Base-by-base conservation (phyloP, 768 basidiomycete genomes). In the Mycena olivaceomarginata region DNA sequence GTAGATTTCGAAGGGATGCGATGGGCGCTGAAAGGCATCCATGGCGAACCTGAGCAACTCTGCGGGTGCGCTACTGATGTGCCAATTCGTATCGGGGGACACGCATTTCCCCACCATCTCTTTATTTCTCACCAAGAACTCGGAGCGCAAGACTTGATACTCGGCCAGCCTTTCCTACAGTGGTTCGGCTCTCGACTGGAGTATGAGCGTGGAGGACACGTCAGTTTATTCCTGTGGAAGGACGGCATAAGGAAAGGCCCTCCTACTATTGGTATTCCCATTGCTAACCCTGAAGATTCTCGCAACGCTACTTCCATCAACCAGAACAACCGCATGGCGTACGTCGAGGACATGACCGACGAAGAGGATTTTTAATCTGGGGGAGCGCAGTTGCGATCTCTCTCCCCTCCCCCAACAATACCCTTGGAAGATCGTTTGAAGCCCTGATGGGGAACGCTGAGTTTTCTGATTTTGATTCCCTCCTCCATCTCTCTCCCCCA, bases 361-460 rank as follows among this genome's bases (percentile, higher is more conserved):
- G 65, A 59, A 4, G 51, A 77, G 72, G 69, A 67, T 77, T 77
- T 74, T 74, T 63, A n/a, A 41, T 37, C 12, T 59, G 12, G 48
- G 76, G n/a, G n/a, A n/a, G n/a, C n/a, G n/a, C n/a, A n/a, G n/a
- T n/a, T n/a, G n/a, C n/a, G n/a, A n/a, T n/a, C n/a, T n/a, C n/a
- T n/a, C n/a, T n/a, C n/a, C n/a, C n/a, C n/a, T n/a, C n/a, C n/a
- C n/a, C n/a, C n/a, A 20, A 67, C 12, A 73, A 73, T 68, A 77
- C 76, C 39, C 59, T 77, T 4, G 76, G 76, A 77, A 78, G 77
- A 71, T 79, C 79, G 1, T 39, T 79, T 12, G 79, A 79, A 69
- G 75, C 72, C 1, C n/a, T 79, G 0, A 74, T 77, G 80, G 78
- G 67, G 46, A 62, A 63, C 70, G 79, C 69, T 82, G 71, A 77